Percentiles rank a stretch among this genome's conserved stretches.
These are phyloP conservation scores for Saccharomycopsis crataegensis DNA, from an alignment of 1,139 yeast genomes.

Conservation along the genomic window DNA sequence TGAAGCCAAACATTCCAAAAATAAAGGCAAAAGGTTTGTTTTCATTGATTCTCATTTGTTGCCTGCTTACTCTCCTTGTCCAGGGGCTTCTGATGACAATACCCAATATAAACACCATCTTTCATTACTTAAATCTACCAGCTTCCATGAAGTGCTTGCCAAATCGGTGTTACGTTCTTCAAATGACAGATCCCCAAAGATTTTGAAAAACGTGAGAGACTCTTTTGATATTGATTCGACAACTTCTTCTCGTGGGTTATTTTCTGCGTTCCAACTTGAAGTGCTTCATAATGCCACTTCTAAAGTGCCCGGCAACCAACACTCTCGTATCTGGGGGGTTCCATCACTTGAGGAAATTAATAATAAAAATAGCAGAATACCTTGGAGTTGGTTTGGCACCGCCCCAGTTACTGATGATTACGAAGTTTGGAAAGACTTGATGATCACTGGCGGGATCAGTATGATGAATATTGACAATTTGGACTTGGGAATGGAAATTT, in stretches of 20 bases:
- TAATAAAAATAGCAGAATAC: not conserved
- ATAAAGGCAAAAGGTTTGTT: conserved; percentile 8
- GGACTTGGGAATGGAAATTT: conserved; percentile 12
- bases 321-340: not conserved
- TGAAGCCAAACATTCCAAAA: not conserved
- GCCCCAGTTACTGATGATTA: not conserved
- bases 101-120: not conserved
- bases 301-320: not conserved
- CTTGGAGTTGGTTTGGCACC: not conserved
- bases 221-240: too few species aligned
- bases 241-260: not conserved
- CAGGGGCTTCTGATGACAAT: not conserved
- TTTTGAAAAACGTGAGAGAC: too few species aligned
- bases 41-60: conserved; percentile 9
- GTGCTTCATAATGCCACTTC: not conserved
- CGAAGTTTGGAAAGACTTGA: conserved; percentile 14
- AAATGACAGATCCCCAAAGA: too few species aligned
- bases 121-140: not conserved
- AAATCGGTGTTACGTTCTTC: not conserved
- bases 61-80: not conserved
- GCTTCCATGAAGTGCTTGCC: not conserved
- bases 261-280: not conserved
- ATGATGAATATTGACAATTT: conserved; percentile 17
- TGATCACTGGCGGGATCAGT: conserved; percentile 14
- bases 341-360: not conserved